Evolutionary conservation across 139 green algal genomes (phyloP).

Genomic region (Micractinium conductrix): DNA sequence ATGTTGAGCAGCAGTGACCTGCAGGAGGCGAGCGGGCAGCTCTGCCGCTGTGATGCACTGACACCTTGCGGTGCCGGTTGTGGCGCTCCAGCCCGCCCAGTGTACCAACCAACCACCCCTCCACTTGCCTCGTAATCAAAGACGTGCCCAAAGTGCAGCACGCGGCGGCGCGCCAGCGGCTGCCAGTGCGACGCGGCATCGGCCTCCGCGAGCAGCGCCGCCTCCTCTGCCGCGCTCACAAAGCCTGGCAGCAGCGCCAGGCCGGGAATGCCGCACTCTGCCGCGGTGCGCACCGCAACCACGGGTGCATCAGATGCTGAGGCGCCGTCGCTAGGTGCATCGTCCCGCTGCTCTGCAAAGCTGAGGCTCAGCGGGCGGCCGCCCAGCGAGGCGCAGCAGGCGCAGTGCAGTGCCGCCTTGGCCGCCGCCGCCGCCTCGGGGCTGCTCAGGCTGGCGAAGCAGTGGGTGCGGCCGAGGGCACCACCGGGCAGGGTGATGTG

Average conservation of each 20-base stretch:
- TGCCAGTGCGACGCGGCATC: conserved; percentile 61
- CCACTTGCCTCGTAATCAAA: conserved; percentile 71
- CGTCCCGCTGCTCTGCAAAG: background rate
- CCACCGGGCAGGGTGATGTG: background rate
- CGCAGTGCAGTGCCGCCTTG: conserved; percentile 26
- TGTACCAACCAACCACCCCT: background rate
- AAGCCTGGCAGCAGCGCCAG: conserved; percentile 71
- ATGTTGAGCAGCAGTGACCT: background rate
- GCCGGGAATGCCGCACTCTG: conserved; percentile 65
- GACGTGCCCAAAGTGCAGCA: conserved; percentile 88
- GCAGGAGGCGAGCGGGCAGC: background rate
- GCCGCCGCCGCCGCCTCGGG: conserved; percentile 42
- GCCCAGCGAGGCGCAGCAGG: conserved; percentile 7
- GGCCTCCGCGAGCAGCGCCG: conserved; percentile 61
- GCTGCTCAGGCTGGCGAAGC: conserved; percentile 46
- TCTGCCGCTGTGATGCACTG: background rate
- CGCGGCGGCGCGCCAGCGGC: conserved; percentile 76
- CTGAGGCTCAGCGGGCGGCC: conserved; percentile 46
- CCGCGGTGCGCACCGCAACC: conserved; percentile 11
- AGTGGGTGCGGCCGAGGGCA: conserved; percentile 32
- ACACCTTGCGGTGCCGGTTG: too few species aligned
- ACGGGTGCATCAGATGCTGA: background rate
- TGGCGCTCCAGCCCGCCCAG: too few species aligned
- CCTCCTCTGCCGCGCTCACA: conserved; percentile 64
- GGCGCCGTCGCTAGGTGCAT: background rate